phyloP scores from a whole-genome alignment of 225 moss, liverwort and hornwort species.

The Rhytidiadelphus loreus region DNA sequence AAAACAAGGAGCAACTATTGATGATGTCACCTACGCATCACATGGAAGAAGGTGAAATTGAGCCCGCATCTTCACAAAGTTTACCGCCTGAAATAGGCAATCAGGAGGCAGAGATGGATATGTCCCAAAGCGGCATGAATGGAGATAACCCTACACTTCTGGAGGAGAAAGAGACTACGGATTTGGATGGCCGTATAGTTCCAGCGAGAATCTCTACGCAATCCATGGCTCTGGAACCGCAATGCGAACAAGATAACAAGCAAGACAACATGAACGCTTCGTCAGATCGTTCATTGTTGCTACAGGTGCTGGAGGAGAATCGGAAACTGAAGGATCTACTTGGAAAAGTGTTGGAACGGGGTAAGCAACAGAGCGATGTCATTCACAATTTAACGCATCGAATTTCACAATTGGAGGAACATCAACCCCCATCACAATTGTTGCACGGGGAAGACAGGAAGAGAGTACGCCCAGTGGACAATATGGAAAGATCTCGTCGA shows the following conservation, averaged over 20 bases:
- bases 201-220: background rate
- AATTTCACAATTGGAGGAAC: conserved; percentile 11
- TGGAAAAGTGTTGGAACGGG: conserved; percentile 10
- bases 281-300: conserved; percentile 13
- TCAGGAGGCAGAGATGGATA: background rate
- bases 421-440: background rate
- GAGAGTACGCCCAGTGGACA: background rate
- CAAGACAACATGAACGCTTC: background rate
- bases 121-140: background rate
- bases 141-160: background rate
- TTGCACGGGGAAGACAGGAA: background rate
- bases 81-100: background rate
- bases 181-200: background rate
- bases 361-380: conserved; percentile 10
- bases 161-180: background rate
- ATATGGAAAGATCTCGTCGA: background rate
- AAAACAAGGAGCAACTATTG: background rate
- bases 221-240: background rate
- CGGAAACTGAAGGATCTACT: conserved; percentile 20
- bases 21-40: background rate
- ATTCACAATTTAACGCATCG: conserved; percentile 5
- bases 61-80: background rate
- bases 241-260: background rate
- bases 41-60: background rate
- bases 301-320: conserved; percentile 27